Evolutionary conservation across 2,329 filamentous ascomycete genomes (phyloP).

Genomic region (Stylonectria norvegica): DNA sequence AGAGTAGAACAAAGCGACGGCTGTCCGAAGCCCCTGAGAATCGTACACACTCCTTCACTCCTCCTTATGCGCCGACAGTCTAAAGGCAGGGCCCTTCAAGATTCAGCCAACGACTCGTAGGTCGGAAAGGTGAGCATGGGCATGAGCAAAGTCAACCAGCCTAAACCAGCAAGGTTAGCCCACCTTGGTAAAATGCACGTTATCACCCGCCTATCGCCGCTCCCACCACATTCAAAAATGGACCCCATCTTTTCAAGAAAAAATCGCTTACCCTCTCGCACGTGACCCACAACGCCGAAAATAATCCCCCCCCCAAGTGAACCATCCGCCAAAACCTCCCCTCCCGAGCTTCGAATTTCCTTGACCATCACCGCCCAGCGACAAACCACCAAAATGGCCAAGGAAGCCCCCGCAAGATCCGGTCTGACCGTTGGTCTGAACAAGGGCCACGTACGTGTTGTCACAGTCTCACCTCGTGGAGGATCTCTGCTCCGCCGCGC

Average conservation of each 20-base stretch:
- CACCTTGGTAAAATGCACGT: constrained; percentile 1
- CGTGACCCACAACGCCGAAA: constrained; percentile 31
- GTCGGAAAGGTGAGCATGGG: too few species aligned
- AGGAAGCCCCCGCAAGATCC: constrained; percentile 55
- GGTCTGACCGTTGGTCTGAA: constrained; percentile 61
- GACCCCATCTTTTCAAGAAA: constrained; percentile 4
- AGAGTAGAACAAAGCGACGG: too few species aligned
- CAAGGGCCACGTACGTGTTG: constrained; percentile 60
- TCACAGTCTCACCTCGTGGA: constrained; percentile 69
- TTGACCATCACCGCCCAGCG: constrained; percentile 29
- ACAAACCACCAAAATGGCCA: constrained; percentile 51
- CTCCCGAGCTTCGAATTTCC: constrained; percentile 22
- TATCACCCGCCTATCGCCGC: constrained; percentile 1
- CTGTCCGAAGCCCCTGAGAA: too few species aligned
- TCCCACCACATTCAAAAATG: constrained; percentile 6
- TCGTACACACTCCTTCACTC: too few species aligned
- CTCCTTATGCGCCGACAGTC: too few species aligned
- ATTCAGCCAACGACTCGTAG: too few species aligned
- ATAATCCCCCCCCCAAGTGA: constrained; percentile 11
- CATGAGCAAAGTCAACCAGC: too few species aligned
- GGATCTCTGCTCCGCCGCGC: constrained; percentile 58
- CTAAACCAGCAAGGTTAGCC: too few species aligned
- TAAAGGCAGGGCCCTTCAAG: too few species aligned
- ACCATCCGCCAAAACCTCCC: constrained; percentile 15
- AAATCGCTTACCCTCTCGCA: constrained; percentile 25